Base-by-base conservation (phyloP, 495 filamentous ascomycete genomes). In the Podospora conica region DNA sequence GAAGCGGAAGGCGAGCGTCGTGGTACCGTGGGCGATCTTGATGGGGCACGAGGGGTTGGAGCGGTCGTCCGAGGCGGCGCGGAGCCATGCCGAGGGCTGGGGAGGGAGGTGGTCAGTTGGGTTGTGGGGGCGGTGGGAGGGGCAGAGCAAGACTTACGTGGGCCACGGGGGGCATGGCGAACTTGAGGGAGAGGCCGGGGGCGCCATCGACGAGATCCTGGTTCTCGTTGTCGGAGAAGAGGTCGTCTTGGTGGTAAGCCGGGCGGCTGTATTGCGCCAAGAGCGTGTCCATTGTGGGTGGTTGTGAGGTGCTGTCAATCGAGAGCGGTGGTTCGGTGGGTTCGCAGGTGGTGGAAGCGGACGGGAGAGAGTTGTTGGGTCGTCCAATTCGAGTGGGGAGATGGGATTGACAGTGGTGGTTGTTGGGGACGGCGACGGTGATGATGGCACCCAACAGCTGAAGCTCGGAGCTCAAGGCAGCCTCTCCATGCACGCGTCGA, bases 1-100 rank as follows among this genome's bases (percentile, higher is more conserved):
- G 83, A 98, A 98, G 70, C 94, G 84, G 84, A 98, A 98, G 58
- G 94, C 93, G 53, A 98, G 85, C n/a, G 95, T 98, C 66, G 95
- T 98, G 57, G 95, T 98, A 76, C 95, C 95, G 85, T 98, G 96
- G 54, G 96, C 96, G 74, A 98, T 90, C 85, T 98, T 98, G 83
- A 98, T 98, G 55, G 95, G 95, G 77, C 92, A 96, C 77, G 88
- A 86, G 61, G 96, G 93, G 81, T 98, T 98, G 68, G 92, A 87
- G 79, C 92, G 87, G 87, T 98, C 95, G 80, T 98, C 95, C 68
- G 95, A 97, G 80, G 90, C 91, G 60, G 96, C 91, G 76, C 95
- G 94, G 73, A 98, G 92, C 87, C 94, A 98, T 65, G 92, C 86
- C 40, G 92, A 88, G 61, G 88, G 88, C 91, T 96, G 68, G 48